These are phyloP conservation scores for Backusella psychrophila DNA, from an alignment of 192 early-diverging fungal genomes.

Conservation along the genomic window DNA sequence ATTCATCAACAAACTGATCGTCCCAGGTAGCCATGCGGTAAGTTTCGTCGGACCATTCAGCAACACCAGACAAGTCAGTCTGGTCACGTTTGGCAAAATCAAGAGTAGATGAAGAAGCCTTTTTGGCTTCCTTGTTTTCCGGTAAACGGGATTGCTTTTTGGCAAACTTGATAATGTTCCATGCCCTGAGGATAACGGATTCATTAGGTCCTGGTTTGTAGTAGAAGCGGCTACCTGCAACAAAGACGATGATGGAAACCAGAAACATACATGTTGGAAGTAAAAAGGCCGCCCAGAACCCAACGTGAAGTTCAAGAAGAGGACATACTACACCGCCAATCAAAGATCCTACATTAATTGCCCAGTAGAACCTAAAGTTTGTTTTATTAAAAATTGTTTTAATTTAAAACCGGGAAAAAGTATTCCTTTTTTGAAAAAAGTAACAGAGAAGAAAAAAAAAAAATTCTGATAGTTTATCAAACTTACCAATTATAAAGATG, in stretches of 20 bases:
- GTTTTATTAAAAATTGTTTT: background rate
- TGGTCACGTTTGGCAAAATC: constrained; percentile 54
- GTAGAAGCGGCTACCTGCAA: constrained; percentile 50
- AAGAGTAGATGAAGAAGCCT: constrained; percentile 31
- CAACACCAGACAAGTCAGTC: background rate
- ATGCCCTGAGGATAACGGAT: constrained; percentile 53
- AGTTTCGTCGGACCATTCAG: constrained; percentile 8
- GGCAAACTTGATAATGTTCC: constrained; percentile 26
- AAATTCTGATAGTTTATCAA: background rate
- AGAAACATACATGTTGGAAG: constrained; percentile 59
- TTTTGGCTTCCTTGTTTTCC: constrained; percentile 24
- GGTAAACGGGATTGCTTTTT: constrained; percentile 3
- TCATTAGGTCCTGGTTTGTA: constrained; percentile 46
- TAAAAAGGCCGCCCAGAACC: constrained; percentile 62
- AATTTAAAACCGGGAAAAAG: background rate
- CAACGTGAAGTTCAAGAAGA: constrained; percentile 47
- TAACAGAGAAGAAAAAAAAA: background rate
- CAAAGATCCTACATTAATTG: constrained; percentile 63
- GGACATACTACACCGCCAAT: constrained; percentile 43
- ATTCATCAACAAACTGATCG: constrained; percentile 59
- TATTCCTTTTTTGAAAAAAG: background rate
- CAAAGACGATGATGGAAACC: constrained; percentile 46
- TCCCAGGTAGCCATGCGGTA: constrained; percentile 39
- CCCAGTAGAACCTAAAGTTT: constrained; percentile 56
- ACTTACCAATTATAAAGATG: constrained; percentile 63